These are phyloP conservation scores for Nematocida sp. DNA, from an alignment of 371 early-diverging fungal species.

Conservation along the genomic window DNA sequence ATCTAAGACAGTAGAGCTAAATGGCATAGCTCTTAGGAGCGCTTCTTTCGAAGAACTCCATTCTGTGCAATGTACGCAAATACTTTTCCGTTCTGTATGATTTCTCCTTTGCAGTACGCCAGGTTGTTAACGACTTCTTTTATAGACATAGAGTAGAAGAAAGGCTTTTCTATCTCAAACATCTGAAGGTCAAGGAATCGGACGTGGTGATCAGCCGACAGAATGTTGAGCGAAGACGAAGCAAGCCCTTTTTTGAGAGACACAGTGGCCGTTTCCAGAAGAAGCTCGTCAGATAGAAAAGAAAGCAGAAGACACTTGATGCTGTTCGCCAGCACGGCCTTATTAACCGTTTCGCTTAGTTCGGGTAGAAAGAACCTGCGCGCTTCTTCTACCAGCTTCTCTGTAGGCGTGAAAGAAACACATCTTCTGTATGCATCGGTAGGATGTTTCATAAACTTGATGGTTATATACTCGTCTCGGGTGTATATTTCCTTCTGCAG, in stretches of 20 bases:
- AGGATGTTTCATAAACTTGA: not conserved
- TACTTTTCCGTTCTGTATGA: conserved; percentile 26
- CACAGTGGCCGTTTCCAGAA: conserved; percentile 30
- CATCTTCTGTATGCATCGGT: not conserved
- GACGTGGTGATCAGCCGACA: conserved; percentile 7
- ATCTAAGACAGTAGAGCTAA: not conserved
- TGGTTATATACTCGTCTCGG: not conserved
- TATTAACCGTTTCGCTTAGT: not conserved
- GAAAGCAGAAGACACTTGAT: not conserved
- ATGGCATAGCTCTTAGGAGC: not conserved
- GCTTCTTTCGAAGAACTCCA: not conserved
- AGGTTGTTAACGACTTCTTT: conserved; percentile 28
- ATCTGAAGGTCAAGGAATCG: conserved; percentile 7
- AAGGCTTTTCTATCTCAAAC: conserved; percentile 1
- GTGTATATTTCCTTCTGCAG: not conserved
- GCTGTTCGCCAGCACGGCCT: too few species aligned
- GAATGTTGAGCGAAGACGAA: conserved; percentile 15
- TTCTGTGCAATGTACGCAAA: conserved; percentile 21
- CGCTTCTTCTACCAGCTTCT: not conserved
- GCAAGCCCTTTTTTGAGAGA: not conserved
- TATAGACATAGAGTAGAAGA: conserved; percentile 24
- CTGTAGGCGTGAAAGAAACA: not conserved
- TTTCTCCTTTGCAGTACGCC: conserved; percentile 26
- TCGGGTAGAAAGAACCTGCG: not conserved
- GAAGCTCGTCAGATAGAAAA: conserved; percentile 34